Evolutionary conservation across 1,284 basidiomycete species (phyloP), one percentile per base, ranked within the genome.

Genomic region (Cutaneotrichosporon cyanovorans): DNA sequence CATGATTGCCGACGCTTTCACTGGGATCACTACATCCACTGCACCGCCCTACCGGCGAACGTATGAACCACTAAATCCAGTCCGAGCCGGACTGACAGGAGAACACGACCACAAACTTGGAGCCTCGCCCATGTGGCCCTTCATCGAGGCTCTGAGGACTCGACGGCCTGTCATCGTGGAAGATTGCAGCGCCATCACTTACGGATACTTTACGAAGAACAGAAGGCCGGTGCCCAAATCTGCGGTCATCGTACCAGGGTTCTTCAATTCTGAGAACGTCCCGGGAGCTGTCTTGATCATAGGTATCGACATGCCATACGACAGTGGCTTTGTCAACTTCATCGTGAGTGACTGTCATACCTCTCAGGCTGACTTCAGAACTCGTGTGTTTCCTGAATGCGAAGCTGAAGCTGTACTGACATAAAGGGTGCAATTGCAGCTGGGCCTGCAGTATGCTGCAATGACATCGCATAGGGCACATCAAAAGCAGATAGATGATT

Each of bases 241-340:
- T 7, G 74, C 73, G 0, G 59, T 74, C 11, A 63, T 73, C 3
- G 60, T 74, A 4, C 73, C 73, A 36, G 51, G 56, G 9, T 62
- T 61, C 40, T 68, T 69, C 33, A 55, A 60, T 3, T 65, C 64
- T 5, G 62, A 63, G n/a, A 61, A 53, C 2, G 37, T 68, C 0
- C 67, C 71, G 0, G 52, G 45, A 15, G 61, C 65, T 0, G 61
- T 74, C 1, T 47, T 73, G 9, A 63, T 75, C 16, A 51, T 75
- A 1, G 73, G 73, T 8, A 49, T 73, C 28, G 72, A 65, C 51
- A 45, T 68, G 39, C 61, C 65, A 2, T 72, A 65, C 47, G 67
- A 72, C 42, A 60, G 64, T 2, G 62, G 65, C 40, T 65, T 74
- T 56, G 58, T 65, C 50, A 53, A 64, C 9, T 72, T 68, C 48